Base-by-base conservation (phyloP, 2,329 filamentous ascomycete genomes). In the Spiromastix sp. region DNA sequence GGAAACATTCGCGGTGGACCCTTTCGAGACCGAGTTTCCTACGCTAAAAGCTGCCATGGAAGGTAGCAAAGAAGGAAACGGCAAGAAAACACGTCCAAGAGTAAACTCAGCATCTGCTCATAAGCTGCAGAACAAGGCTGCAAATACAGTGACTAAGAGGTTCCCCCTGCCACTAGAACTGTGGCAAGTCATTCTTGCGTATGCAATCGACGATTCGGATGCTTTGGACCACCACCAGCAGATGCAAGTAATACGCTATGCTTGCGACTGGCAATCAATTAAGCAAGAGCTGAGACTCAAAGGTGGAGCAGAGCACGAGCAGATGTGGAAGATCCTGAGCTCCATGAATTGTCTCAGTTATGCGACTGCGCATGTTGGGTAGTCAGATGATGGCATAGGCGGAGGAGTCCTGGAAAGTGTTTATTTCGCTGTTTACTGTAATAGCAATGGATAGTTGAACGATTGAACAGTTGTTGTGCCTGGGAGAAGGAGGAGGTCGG, bases 241-340 rank as follows among this genome's bases (percentile, higher is more conserved):
- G 37, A 35, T 35, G 9, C 39, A 41, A 9, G 48, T 58, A 22
- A 41, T 59, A 16, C 34, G 44, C n/a, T 57, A 59, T 41, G 55
- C 54, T 3, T 41, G 49, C 8, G 49, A 56, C 28, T 55, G 54
- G 54, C 34, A 50, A 24, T 43, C 47, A 9, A 30, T 58, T 4
- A 42, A 41, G 2, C 44, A 52, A 21, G 52, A 56, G 38, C 32
- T 57, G 37, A 47, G 42, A 0, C 50, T 55, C 16, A 48, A 46
- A 15, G 54, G 54, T 0, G 49, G 44, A 2, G 47, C 49, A 5
- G 36, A 50, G 21, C 42, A 53, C 32, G 52, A 58, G 40, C 55
- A 58, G 21, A 49, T 58, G 22, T 56, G 54, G 54, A 57, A 55
- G 27, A 50, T 57, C 22, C 41, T 59, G 19, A 52, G 54, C 16